Conservation (phyloP, 331 rosid genomes). For the Quercus phellos region DNA sequence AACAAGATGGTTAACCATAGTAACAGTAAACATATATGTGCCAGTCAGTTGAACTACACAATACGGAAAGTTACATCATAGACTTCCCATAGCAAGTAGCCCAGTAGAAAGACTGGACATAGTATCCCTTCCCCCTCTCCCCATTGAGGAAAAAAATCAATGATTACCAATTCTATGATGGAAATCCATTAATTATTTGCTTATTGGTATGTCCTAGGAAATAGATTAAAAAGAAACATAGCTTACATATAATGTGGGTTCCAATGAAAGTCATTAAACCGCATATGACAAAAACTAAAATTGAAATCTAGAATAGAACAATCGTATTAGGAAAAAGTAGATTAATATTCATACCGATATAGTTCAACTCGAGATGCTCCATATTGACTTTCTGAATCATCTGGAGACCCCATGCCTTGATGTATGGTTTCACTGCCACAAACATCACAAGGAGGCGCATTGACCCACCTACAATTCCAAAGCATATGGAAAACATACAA, state of each 20-base stretch:
- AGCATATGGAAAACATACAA: background rate
- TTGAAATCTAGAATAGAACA: background rate
- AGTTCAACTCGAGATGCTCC: constrained; percentile 68
- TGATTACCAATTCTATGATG: background rate
- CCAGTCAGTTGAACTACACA: background rate
- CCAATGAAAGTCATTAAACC: background rate
- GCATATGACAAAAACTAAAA: constrained; percentile 4
- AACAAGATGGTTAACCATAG: background rate
- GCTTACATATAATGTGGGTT: constrained; percentile 5
- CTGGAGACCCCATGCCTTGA: constrained; percentile 48
- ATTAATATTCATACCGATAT: constrained; percentile 47
- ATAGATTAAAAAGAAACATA: constrained; percentile 2
- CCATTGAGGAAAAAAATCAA: background rate
- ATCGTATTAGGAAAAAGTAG: constrained; percentile 9
- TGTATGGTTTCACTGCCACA: constrained; percentile 54
- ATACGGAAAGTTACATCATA: background rate
- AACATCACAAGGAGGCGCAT: constrained; percentile 63
- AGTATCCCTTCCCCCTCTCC: background rate
- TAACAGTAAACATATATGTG: background rate
- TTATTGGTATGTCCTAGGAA: background rate
- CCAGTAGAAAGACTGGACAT: background rate
- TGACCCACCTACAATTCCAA: constrained; percentile 66
- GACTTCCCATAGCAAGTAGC: background rate
- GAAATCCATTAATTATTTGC: background rate
- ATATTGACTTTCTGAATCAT: constrained; percentile 59